A percentile compares a stretch with the other conserved stretches of the same genome.
phyloP scores from a whole-genome alignment of 768 basidiomycete genomes.

The Guyanaporus albipodus region DNA sequence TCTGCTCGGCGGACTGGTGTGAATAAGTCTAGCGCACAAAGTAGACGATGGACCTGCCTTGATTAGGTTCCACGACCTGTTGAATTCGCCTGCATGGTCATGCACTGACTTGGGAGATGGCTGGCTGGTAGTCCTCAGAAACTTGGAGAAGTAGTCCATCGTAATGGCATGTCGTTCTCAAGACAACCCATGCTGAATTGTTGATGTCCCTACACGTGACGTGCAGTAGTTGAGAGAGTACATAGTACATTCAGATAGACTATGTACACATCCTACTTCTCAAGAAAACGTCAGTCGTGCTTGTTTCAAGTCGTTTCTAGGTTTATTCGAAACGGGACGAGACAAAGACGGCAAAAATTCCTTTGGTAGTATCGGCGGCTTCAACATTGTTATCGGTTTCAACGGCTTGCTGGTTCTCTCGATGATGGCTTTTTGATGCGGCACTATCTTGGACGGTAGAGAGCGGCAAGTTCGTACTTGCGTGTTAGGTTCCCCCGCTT shows the following conservation, averaged over 20 bases:
- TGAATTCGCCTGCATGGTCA: constrained; percentile 72
- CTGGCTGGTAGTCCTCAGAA: constrained; percentile 46
- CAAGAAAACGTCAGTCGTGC: constrained; percentile 17
- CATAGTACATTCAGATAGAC: too few species aligned
- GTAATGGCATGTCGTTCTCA: not conserved
- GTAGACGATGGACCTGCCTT: constrained; percentile 44
- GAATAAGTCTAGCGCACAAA: not conserved
- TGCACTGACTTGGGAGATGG: constrained; percentile 45
- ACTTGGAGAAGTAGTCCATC: constrained; percentile 89
- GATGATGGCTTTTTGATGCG: not conserved
- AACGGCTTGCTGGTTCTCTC: constrained; percentile 11
- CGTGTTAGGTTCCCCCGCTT: not conserved
- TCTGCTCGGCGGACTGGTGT: constrained; percentile 40
- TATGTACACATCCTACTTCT: not conserved
- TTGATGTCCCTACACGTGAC: too few species aligned
- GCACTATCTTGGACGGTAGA: constrained; percentile 2
- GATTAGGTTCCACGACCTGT: constrained; percentile 69
- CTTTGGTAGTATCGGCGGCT: constrained; percentile 28
- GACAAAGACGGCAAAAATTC: constrained; percentile 14
- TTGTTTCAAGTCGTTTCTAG: constrained; percentile 15
- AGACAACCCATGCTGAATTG: not conserved
- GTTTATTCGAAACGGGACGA: constrained; percentile 4
- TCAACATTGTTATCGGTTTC: constrained; percentile 30
- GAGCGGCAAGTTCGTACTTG: constrained; percentile 8
- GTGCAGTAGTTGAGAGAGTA: too few species aligned